Evolutionary conservation across 371 early-diverging fungal genomes (phyloP), one percentile per base, ranked within the genome.

Genomic region (Lichtheimia ramosa): DNA sequence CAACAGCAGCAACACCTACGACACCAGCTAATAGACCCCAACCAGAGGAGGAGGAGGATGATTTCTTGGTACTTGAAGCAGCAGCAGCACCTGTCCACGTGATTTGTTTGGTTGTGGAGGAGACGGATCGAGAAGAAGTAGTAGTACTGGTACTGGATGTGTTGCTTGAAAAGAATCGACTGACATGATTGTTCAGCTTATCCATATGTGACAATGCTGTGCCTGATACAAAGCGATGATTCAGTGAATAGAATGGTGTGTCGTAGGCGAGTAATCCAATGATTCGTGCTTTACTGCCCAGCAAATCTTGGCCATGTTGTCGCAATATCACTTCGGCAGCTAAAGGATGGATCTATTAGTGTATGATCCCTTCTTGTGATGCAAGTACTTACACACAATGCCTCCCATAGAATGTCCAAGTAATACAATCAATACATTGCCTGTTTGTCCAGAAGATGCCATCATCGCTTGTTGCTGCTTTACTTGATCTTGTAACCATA

Each of bases 401-500:
- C 87, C 87, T 48, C 87, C 87, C 84, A 86, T 84, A 2, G 84
- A 84, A 56, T 86, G 87, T 0, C 85, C 87, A 10, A 76, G 48
- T 14, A 82, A 43, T 15, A 70, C 69, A 48, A 79, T 58, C 63
- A 73, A 65, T 1, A 76, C 57, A 12, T 68, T 74, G 43, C 80
- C 80, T 1, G 63, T 71, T 3, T 61, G 61, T 24, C 56, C 52
- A 28, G 60, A 16, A 48, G 67, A 40, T 16, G 58, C 43, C 48
- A 62, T 56, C 41, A 62, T 62, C 21, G 64, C 49, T 40, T 75
- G 54, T 42, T 75, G 71, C 40, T 21, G 48, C 18, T 70, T 56
- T n/a, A 79, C 77, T 43, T 81, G 70, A 7, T 68, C 61, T n/a
- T 62, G 58, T 16, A 83, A 62, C 86, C 86, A 85, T 0, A 61